Evolutionary conservation across 768 basidiomycete genomes (phyloP), one percentile per base, ranked within the genome.

Genomic region (Pleurotus ostreatus): DNA sequence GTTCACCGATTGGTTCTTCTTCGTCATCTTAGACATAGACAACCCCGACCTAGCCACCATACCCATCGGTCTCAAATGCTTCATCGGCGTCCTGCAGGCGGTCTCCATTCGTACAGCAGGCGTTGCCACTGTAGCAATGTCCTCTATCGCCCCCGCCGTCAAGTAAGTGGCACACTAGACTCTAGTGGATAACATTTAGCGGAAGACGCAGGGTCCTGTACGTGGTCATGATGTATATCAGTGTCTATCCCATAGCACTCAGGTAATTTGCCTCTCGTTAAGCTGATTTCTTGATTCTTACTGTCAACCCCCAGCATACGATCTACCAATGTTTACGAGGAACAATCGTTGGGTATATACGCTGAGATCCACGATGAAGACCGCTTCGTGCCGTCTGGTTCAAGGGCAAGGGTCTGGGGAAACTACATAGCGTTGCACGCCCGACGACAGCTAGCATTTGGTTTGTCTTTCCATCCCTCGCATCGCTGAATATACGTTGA

Each of bases 161-260:
- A 88, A 96, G 89, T 89, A 64, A 55, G 86, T 75, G 15, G 3
- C 34, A 44, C 20, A 16, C 26, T 49, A 30, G 13, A 7, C 26
- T 12, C 38, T 18, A 5, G 38, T 18, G 16, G 16, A n/a, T 23
- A 20, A 13, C 34, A 9, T 5, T 22, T 6, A 18, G 37, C 25
- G 30, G 22, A 18, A 16, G n/a, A 26, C 7, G 15, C n/a, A 49
- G 48, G 38, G 48, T 49, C 30, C 37, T 49, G 48, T 49, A 88
- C 64, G 84, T 91, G 2, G 78, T 94, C 63, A 95, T 94, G 94
- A 98, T 96, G 94, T 93, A 90, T 64, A 83, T 92, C 62, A 86
- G 84, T 63, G 79, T 88, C 59, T 88, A 88, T 65, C 88, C 89
- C 9, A 86, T 91, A 61, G 88, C 88, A 0, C 80, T 91, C 84